Evolutionary conservation across 169 alveolate species (phyloP).

Genomic region (Cyclospora cayetanensis): DNA sequence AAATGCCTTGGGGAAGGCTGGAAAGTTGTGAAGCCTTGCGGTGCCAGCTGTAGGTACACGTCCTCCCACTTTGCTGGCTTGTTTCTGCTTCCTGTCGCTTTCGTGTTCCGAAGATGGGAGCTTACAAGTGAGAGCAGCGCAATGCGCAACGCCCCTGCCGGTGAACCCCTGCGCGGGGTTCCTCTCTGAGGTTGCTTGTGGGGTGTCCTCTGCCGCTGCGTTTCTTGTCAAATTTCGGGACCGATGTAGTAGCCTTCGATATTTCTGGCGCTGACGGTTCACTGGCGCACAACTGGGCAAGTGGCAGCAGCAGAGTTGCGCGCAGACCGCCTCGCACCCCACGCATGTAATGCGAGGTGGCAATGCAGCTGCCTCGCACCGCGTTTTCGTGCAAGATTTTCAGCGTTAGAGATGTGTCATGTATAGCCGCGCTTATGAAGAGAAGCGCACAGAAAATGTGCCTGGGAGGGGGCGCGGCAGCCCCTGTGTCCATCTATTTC

Average conservation of each 20-base stretch:
- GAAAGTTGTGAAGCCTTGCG: too few relatives aligned
- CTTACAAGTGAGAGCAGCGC: slow-evolving; percentile 7
- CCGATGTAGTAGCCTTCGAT: neutral
- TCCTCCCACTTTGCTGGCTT: neutral
- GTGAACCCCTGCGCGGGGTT: neutral
- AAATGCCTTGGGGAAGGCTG: too few relatives aligned
- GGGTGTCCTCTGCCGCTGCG: neutral
- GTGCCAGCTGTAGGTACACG: neutral
- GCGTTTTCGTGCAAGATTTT: too few relatives aligned
- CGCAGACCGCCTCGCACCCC: neutral
- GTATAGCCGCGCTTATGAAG: too few relatives aligned
- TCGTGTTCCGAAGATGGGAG: slow-evolving; percentile 13
- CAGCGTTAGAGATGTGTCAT: too few relatives aligned
- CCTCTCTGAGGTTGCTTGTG: neutral
- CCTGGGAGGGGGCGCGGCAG: too few relatives aligned
- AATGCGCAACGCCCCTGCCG: neutral
- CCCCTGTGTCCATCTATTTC: too few relatives aligned
- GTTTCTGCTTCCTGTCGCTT: neutral
- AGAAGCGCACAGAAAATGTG: too few relatives aligned
- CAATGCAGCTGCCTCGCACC: too few relatives aligned
- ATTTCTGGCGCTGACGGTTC: neutral
- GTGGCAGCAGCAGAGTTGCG: neutral
- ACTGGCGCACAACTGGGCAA: too few relatives aligned
- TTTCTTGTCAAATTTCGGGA: too few relatives aligned
- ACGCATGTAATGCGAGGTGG: too few relatives aligned